Evolutionary conservation across 164 flowering plant species (phyloP).

Genomic region (Litsea cubeba): DNA sequence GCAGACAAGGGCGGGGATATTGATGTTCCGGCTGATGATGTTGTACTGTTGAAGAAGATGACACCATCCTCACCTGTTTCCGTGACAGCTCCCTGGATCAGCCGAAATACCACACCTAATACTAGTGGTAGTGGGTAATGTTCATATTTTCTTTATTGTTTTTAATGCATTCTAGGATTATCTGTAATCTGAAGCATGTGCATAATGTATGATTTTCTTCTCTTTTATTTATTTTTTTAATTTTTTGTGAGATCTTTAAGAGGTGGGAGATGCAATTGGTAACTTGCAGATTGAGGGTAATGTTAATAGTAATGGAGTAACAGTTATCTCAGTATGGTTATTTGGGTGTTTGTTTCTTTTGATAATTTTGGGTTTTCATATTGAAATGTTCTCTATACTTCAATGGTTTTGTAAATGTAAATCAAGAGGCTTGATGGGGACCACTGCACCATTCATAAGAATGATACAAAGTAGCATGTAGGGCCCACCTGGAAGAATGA

Average conservation of each 20-base stretch:
- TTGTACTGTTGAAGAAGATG: slow-evolving; percentile 28
- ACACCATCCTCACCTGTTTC: slow-evolving; percentile 42
- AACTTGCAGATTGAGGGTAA: background rate
- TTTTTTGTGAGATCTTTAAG: background rate
- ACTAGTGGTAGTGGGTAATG: slow-evolving; percentile 16
- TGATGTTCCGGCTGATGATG: slow-evolving; percentile 35
- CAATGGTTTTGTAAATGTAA: too few relatives aligned
- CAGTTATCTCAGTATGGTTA: too few relatives aligned
- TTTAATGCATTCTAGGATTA: background rate
- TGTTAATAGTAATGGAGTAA: background rate
- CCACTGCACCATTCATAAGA: too few relatives aligned
- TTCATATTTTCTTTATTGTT: background rate
- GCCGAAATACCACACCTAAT: slow-evolving; percentile 18
- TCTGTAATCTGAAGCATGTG: background rate
- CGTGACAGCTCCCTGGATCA: slow-evolving; percentile 27
- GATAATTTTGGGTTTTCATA: too few relatives aligned
- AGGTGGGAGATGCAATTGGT: background rate
- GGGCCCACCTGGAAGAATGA: too few relatives aligned
- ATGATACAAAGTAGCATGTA: too few relatives aligned
- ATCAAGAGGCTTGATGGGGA: too few relatives aligned
- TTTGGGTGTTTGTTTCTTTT: too few relatives aligned
- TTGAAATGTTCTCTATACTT: too few relatives aligned
- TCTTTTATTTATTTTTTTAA: background rate
- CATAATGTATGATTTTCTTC: background rate
- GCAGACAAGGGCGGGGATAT: slow-evolving; percentile 26